Percentiles rank a stretch among this genome's conserved stretches.
These are phyloP conservation scores for Lodderomyces pseudojiufengensis DNA, from an alignment of 1,139 yeast genomes.

Conservation along the genomic window DNA sequence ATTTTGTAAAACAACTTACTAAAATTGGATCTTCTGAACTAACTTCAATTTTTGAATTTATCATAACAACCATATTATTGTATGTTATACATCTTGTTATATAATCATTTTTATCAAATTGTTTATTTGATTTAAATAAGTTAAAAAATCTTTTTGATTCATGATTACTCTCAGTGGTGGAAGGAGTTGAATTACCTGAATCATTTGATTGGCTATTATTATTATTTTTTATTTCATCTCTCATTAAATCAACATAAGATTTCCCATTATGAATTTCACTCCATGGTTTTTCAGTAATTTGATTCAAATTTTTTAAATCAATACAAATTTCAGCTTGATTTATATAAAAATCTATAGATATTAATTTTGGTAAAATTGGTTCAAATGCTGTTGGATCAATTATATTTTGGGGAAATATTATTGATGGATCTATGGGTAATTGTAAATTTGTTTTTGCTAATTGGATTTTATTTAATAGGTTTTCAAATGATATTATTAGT, in stretches of 20 bases:
- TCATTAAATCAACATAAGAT: constrained; percentile 38
- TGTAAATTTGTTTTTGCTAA: constrained; percentile 37
- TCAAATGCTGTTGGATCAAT: constrained; percentile 25
- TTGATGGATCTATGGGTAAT: constrained; percentile 39
- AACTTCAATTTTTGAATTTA: constrained; percentile 41
- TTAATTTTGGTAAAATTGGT: constrained; percentile 30
- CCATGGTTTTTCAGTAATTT: constrained; percentile 43
- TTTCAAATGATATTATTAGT: constrained; percentile 24
- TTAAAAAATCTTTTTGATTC: too few relatives aligned
- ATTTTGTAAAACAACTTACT: constrained; percentile 42
- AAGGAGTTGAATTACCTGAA: constrained; percentile 20
- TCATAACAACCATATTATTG: constrained; percentile 40
- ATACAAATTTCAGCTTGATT: constrained; percentile 46
- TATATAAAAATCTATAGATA: constrained; percentile 39
- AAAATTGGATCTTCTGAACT: constrained; percentile 43
- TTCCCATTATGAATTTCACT: constrained; percentile 33
- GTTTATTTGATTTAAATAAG: constrained; percentile 12
- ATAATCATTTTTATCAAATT: constrained; percentile 38
- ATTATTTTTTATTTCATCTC: constrained; percentile 36
- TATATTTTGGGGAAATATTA: constrained; percentile 40
- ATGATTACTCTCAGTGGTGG: too few relatives aligned
- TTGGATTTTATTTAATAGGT: constrained; percentile 27
- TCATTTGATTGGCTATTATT: too few relatives aligned
- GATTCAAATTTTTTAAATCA: constrained; percentile 38
- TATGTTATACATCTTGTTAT: constrained; percentile 44